Base-by-base conservation (phyloP, 2,329 filamentous ascomycete genomes). In the Fusarium albosuccineum region DNA sequence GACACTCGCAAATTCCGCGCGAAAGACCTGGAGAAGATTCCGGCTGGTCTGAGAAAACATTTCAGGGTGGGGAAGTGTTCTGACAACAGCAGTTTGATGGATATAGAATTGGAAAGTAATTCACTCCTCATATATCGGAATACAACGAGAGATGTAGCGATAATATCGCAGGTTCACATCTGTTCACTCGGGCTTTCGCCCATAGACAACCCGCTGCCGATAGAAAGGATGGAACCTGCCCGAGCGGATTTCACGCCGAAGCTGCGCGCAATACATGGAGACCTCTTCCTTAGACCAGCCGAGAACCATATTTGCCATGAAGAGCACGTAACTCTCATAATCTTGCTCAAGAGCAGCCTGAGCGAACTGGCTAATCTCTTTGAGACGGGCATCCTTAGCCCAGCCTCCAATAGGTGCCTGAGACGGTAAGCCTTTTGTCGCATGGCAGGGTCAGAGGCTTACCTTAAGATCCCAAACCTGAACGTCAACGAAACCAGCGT, bases 251-350 rank as follows among this genome's bases (percentile, higher is more conserved):
- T 77, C 77, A 9, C 75, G 73, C 16, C 75, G 74, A 10, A 80
- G 72, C 27, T 78, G 73, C 3, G 74, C 76, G 13, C 78, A 75
- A 50, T 78, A 80, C 4, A 75, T 61, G 1, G 74, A 62, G 0
- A 79, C 75, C 5, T 81, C 76, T 3, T 76, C 72, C 9, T 67
- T 72, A 0, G 72, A 70, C 79, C 79, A 81, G 0, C 77, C 77
- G 13, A 79, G 76, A 50, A 80, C 74, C 14, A 79, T 74, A 0
- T 58, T 72, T 1, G 73, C 74, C 66, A 81, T 75, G 36, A 74
- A 79, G 8, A 78, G 42, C 3, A 75, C 67, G 16, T 71, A 75
- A 0, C 78, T 78, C 45, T 80, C 78, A 9, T 77, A 73, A 13
- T 80, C 78, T 34, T 79, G 76, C 6, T 78, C 75, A 2, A 80